Percentiles rank a stretch among this genome's conserved stretches.
phyloP scores from a whole-genome alignment of 768 basidiomycete genomes.

The Hericium erinaceus region DNA sequence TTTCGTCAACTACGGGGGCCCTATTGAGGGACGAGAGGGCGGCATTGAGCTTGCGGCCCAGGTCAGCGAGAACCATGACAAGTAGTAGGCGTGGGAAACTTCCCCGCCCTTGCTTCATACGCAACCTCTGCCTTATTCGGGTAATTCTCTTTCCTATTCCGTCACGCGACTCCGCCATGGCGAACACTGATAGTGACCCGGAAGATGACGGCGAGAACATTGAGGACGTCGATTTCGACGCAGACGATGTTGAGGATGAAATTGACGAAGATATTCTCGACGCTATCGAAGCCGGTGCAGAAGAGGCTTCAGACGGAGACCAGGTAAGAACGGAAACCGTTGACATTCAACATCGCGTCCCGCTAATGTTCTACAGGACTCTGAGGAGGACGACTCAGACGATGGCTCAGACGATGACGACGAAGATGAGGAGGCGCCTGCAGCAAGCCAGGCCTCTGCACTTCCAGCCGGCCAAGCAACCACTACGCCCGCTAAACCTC shows the following conservation, averaged over 20 bases:
- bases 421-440: slow-evolving; percentile 44
- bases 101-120: neutral
- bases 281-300: slow-evolving; percentile 38
- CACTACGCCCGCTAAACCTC: slow-evolving; percentile 17
- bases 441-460: slow-evolving; percentile 22
- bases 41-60: slow-evolving; percentile 88
- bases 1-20: slow-evolving; percentile 84
- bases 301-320: slow-evolving; percentile 62
- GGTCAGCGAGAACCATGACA: slow-evolving; percentile 89
- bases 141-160: neutral
- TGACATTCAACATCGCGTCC: too few relatives aligned
- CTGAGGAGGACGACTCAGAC: slow-evolving; percentile 20
- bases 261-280: slow-evolving; percentile 37
- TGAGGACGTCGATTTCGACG: slow-evolving; percentile 33
- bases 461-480: slow-evolving; percentile 19
- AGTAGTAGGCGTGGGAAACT: neutral
- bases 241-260: slow-evolving; percentile 10
- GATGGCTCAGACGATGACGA: slow-evolving; percentile 29
- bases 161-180: slow-evolving; percentile 31
- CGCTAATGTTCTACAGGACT: slow-evolving; percentile 5
- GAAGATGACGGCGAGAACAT: slow-evolving; percentile 46
- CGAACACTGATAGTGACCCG: slow-evolving; percentile 33
- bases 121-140: neutral
- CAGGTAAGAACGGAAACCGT: slow-evolving; percentile 36
- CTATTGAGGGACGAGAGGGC: slow-evolving; percentile 86